Percentiles rank a stretch among this genome's conserved stretches.
Conservation (phyloP, 495 filamentous ascomycete genomes). For the Neurospora sp. region DNA sequence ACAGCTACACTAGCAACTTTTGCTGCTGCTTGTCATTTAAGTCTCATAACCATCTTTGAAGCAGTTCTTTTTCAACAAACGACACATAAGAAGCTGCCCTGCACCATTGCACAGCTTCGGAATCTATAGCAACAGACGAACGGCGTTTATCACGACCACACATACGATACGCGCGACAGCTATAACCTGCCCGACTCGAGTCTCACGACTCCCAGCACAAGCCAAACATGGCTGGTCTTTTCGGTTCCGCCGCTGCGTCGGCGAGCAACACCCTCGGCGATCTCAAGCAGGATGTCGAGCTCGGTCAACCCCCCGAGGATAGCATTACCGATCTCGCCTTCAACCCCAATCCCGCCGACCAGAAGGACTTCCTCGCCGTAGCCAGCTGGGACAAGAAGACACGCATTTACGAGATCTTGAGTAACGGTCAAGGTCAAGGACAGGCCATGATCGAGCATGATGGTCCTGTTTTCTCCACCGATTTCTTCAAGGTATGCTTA, state of each 20-base stretch:
- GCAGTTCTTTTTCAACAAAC: background rate
- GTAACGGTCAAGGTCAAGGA: slow-evolving; percentile 56
- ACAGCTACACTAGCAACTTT: background rate
- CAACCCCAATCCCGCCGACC: slow-evolving; percentile 43
- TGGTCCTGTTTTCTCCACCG: slow-evolving; percentile 61
- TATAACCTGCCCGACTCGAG: background rate
- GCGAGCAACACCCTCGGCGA: slow-evolving; percentile 74
- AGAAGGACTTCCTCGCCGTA: slow-evolving; percentile 67
- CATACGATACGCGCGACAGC: background rate
- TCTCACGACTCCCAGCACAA: background rate
- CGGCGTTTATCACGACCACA: background rate
- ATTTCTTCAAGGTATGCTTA: slow-evolving; percentile 67
- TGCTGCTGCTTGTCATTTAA: background rate
- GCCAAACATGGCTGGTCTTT: slow-evolving; percentile 53
- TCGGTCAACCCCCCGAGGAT: slow-evolving; percentile 70
- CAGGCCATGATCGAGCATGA: slow-evolving; percentile 65
- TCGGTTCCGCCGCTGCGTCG: slow-evolving; percentile 42
- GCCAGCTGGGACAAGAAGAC: slow-evolving; percentile 90
- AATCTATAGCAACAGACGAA: background rate
- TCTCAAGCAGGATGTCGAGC: slow-evolving; percentile 73
- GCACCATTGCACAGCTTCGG: background rate
- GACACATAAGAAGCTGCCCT: background rate
- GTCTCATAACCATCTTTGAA: background rate
- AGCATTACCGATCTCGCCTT: slow-evolving; percentile 74
- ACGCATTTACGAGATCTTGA: slow-evolving; percentile 76